Evolutionary conservation across 805 yeast species (phyloP).

Genomic region (Candida alai): DNA sequence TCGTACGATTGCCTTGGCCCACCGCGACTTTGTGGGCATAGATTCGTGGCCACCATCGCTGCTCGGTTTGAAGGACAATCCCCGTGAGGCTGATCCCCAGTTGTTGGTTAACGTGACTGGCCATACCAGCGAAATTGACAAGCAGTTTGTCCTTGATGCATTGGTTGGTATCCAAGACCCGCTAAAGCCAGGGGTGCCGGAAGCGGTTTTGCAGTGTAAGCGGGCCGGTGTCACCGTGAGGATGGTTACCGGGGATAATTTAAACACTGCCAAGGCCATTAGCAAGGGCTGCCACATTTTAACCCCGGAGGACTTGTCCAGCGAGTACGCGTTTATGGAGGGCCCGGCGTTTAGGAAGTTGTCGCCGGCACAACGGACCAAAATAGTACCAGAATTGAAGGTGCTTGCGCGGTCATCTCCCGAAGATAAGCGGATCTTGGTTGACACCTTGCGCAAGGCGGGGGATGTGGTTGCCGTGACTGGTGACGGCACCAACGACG

Average conservation of each 20-base stretch:
- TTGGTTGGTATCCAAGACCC: slow-evolving; percentile 96
- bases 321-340: slow-evolving; percentile 72
- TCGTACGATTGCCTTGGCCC: slow-evolving; percentile 86
- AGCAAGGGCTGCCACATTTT: slow-evolving; percentile 82
- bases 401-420: slow-evolving; percentile 95
- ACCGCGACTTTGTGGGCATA: slow-evolving; percentile 55
- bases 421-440: slow-evolving; percentile 87
- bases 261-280: slow-evolving; percentile 88
- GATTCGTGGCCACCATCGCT: slow-evolving; percentile 68
- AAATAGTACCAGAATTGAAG: slow-evolving; percentile 66
- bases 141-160: slow-evolving; percentile 53
- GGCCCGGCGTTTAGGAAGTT: slow-evolving; percentile 86
- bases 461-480: slow-evolving; percentile 98
- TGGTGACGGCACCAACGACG: slow-evolving; percentile 99
- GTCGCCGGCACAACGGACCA: slow-evolving; percentile 48
- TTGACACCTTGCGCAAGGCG: slow-evolving; percentile 67
- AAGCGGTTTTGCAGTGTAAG: slow-evolving; percentile 82
- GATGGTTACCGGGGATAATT: slow-evolving; percentile 98
- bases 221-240: slow-evolving; percentile 91
- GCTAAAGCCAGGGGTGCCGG: slow-evolving; percentile 81
- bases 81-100: slow-evolving; percentile 22
- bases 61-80: slow-evolving; percentile 20
- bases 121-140: slow-evolving; percentile 19
- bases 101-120: slow-evolving; percentile 22
- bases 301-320: slow-evolving; percentile 45